phyloP scores from a whole-genome alignment of 169 alveolate genomes.

The Sarcocystis neurona region DNA sequence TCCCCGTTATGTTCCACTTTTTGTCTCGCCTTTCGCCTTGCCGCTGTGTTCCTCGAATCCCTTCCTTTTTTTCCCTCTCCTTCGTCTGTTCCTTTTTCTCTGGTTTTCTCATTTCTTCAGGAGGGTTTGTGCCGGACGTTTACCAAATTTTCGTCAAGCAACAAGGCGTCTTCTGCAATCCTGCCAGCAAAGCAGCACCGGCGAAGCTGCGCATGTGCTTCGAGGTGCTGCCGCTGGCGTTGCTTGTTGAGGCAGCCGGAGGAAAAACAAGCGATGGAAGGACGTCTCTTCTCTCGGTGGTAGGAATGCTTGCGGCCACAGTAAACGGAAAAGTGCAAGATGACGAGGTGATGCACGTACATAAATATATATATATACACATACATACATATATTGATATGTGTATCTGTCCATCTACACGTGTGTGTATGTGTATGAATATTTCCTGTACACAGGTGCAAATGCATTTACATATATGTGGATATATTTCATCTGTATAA shows the following conservation, averaged over 20 bases:
- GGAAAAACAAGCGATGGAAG: constrained; percentile 62
- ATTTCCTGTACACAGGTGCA: no score
- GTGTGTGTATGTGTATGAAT: no score
- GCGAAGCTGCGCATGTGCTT: constrained; percentile 70
- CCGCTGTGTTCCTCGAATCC: neutral
- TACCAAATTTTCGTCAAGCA: constrained; percentile 82
- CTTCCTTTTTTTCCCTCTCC: neutral
- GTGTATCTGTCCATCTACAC: no score
- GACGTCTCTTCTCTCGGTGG: constrained; percentile 60
- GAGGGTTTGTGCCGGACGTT: constrained; percentile 87
- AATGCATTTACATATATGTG: no score
- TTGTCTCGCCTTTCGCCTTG: neutral
- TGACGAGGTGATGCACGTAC: neutral
- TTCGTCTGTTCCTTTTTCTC: neutral
- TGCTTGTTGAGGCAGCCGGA: constrained; percentile 64
- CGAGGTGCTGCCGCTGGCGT: constrained; percentile 64
- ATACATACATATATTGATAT: no score
- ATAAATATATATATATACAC: neutral
- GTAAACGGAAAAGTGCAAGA: neutral
- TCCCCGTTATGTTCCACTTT: neutral
- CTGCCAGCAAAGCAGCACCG: constrained; percentile 72
- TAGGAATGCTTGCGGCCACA: neutral
- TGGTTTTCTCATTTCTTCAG: constrained; percentile 61
- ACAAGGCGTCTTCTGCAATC: constrained; percentile 80
- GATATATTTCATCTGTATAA: no score